phyloP scores from a whole-genome alignment of 2,329 filamentous ascomycete genomes.

The Ophiobolus disseminans region DNA sequence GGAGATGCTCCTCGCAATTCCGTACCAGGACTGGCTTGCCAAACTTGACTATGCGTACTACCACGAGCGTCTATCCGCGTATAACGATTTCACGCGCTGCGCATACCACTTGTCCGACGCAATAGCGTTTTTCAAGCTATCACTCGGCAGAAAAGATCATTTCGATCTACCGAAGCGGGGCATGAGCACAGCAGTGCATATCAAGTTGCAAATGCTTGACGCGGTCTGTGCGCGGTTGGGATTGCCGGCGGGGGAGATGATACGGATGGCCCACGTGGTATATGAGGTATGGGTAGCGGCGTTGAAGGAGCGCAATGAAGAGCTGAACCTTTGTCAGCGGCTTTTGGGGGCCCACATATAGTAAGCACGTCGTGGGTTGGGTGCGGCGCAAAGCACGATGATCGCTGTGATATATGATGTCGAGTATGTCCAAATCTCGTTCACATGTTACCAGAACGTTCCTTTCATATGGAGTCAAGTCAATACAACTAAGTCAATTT shows the following conservation, averaged over 20 bases:
- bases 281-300: not conserved
- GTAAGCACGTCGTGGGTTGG: too few species aligned
- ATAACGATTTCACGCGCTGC: not conserved
- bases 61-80: not conserved
- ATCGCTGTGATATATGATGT: too few species aligned
- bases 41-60: not conserved
- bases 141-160: not conserved
- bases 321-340: too few species aligned
- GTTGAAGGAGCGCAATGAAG: not conserved
- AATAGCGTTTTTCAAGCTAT: not conserved
- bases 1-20: not conserved
- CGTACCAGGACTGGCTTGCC: not conserved
- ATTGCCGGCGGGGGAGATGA: not conserved
- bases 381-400: too few species aligned
- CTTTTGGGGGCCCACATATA: too few species aligned
- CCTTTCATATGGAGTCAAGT: too few species aligned
- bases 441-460: too few species aligned
- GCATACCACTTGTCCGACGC: not conserved
- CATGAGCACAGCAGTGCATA: not conserved
- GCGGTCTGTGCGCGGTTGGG: not conserved
- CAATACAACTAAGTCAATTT: too few species aligned
- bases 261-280: not conserved
- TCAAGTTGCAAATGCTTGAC: not conserved
- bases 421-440: too few species aligned
- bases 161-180: not conserved